Evolutionary conservation across 1,284 basidiomycete species (phyloP).

Genomic region (Somion occarium): DNA sequence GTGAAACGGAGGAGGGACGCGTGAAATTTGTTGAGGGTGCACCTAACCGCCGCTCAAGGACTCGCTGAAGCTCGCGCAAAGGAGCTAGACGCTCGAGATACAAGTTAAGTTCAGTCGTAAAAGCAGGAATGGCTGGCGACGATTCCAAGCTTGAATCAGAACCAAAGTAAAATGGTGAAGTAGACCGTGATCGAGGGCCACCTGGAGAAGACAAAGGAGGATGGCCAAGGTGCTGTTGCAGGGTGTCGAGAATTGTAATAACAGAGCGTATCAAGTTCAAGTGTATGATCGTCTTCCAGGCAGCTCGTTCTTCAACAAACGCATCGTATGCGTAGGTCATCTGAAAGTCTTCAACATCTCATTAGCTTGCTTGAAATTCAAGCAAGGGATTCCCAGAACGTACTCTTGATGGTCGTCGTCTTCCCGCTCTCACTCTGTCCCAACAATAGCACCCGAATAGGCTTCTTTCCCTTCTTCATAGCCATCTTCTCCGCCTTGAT

Average conservation of each 20-base stretch:
- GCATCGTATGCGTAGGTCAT: constrained; percentile 37
- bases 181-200: neutral
- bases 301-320: constrained; percentile 50
- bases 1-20: constrained; percentile 18
- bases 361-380: neutral
- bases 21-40: constrained; percentile 27
- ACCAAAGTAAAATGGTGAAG: neutral
- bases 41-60: constrained; percentile 45
- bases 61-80: constrained; percentile 43
- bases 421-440: constrained; percentile 41
- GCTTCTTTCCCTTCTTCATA: constrained; percentile 45
- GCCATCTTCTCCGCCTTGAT: constrained; percentile 48
- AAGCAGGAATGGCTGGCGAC: neutral
- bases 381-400: constrained; percentile 17
- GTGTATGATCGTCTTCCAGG: constrained; percentile 60
- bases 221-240: constrained; percentile 25
- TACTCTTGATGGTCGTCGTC: constrained; percentile 64
- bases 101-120: constrained; percentile 9
- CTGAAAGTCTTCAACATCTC: constrained; percentile 32
- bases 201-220: neutral
- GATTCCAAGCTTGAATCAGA: neutral
- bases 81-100: constrained; percentile 45
- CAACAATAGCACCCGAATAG: constrained; percentile 57
- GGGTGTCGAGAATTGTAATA: constrained; percentile 45
- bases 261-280: constrained; percentile 61